Base-by-base conservation (phyloP, 495 filamentous ascomycete species). In the Lasiosphaeris hirsuta region DNA sequence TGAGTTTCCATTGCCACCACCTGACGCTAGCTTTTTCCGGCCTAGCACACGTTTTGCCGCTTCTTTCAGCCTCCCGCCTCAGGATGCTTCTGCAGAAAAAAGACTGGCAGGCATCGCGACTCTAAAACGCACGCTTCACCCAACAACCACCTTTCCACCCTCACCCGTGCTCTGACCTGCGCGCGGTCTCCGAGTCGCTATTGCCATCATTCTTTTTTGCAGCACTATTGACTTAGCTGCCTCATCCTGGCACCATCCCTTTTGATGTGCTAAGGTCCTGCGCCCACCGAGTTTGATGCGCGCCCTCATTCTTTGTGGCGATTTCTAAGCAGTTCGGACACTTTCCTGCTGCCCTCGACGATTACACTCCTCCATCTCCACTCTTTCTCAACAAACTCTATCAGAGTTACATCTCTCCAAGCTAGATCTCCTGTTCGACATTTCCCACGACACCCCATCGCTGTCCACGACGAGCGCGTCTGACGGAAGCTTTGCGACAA, bases 281-380 rank as follows among this genome's bases (percentile, higher is more conserved):
- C 60, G 59, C 57, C 38, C 52, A 18, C 51, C 46, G 51, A 61
- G 59, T 69, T 30, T 60, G 66, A 69, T 64, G 61, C 63, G 64
- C 59, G 59, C 61, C 17, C 54, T 56, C 57, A 33, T 51, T 61
- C 41, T 41, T 58, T 13, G 63, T 66, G 64, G 66, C 61, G 57
- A 66, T 64, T 64, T 64, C 61, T 66, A 64, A 62, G 58, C 58
- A 60, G 19, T 23, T 10, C 3, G 9, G 42, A 10, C n/a, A 10
- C 55, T 61, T 51, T 40, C 40, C 19, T 39, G n/a, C 19, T 39
- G n/a, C 55, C 36, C 23, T 19, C 1, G 10, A 34, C 47, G 7
- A 23, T 15, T 17, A 17, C 15, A 45, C 34, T 33, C 9, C 19
- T 38, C 35, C 38, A 35, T 45, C 42, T 39, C 15, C 54, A 10